These are phyloP conservation scores for Murraya paniculata DNA, from an alignment of 345 rosid genomes.

Conservation along the genomic window DNA sequence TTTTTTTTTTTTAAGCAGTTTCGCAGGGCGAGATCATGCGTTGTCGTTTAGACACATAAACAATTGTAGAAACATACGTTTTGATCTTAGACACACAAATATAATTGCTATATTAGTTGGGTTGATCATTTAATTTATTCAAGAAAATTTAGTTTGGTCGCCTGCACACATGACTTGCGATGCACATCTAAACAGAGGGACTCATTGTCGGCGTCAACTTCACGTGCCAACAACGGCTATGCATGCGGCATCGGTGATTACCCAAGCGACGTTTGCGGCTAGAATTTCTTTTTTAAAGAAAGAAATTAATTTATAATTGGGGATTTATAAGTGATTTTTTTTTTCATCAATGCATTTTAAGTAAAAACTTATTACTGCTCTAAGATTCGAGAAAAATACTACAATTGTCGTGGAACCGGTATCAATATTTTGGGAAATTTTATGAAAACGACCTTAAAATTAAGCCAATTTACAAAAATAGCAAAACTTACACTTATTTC, in stretches of 20 bases:
- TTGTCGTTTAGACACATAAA: not conserved
- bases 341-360: no score
- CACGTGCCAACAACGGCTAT: conserved; percentile 3
- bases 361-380: no score
- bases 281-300: no score
- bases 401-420: no score
- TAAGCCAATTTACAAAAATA: no score
- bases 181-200: not conserved
- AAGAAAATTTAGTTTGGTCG: not conserved
- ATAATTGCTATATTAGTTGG: not conserved
- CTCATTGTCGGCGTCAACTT: not conserved
- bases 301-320: not conserved
- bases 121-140: not conserved
- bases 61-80: not conserved
- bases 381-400: no score
- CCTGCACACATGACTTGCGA: not conserved
- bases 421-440: no score
- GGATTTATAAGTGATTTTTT: not conserved
- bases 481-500: no score
- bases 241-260: not conserved
- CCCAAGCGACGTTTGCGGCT: not conserved
- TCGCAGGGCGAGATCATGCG: not conserved
- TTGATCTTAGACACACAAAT: not conserved
- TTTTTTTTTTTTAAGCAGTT: no score
- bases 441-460: no score